Evolutionary conservation across 768 basidiomycete species (phyloP).

Genomic region (Tulasnella sp.): DNA sequence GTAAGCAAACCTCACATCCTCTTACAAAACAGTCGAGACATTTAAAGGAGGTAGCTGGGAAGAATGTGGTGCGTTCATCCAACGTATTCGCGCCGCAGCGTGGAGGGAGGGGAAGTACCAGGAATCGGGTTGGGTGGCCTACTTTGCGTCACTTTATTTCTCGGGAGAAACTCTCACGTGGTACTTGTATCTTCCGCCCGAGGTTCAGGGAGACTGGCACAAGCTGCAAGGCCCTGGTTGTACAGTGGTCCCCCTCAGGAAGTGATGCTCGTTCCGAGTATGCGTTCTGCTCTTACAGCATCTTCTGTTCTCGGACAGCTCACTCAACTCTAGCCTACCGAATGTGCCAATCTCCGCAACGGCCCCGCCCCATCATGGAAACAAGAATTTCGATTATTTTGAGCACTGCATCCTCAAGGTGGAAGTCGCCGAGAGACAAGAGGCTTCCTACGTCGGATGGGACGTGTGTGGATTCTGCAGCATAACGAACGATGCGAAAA

Average conservation of each 20-base stretch:
- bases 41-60: neutral
- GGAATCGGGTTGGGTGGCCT: neutral
- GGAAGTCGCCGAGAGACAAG: neutral
- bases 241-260: neutral
- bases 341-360: neutral
- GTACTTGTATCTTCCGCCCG: neutral
- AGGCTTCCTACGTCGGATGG: neutral
- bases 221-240: slow-evolving; percentile 7
- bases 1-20: neutral
- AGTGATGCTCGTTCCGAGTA: neutral
- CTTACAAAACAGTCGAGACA: neutral
- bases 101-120: neutral
- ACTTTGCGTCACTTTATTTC: neutral
- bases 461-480: neutral
- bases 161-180: neutral
- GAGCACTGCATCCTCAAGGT: neutral
- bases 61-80: neutral
- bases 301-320: neutral
- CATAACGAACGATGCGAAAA: neutral
- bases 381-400: neutral
- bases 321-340: neutral
- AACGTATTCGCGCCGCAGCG: neutral
- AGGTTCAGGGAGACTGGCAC: neutral
- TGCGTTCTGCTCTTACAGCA: neutral
- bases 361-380: neutral